A percentile compares a stretch with the other conserved stretches of the same genome.
phyloP scores from a whole-genome alignment of 371 early-diverging fungal genomes.

The Funneliformis caledonium region DNA sequence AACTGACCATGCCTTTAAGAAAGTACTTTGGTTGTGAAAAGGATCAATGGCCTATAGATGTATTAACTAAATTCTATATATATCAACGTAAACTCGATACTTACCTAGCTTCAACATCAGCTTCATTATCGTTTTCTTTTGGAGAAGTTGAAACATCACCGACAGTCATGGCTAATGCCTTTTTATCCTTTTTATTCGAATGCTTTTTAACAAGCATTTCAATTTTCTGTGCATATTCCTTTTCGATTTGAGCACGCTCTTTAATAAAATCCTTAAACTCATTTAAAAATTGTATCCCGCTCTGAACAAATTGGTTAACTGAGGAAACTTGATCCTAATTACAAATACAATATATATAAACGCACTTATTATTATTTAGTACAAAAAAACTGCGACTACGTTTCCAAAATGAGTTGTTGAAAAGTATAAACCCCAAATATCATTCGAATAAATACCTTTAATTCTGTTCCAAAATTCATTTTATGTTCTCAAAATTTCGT shows the following conservation, averaged over 20 bases:
- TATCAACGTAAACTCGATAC: conserved; percentile 16
- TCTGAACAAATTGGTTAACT: conserved; percentile 60
- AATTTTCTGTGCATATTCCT: conserved; percentile 76
- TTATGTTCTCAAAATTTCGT: background rate
- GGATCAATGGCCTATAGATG: background rate
- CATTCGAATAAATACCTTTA: conserved; percentile 10
- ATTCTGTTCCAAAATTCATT: conserved; percentile 37
- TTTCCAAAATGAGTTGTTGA: background rate
- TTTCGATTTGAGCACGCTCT: conserved; percentile 74
- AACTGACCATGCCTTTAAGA: conserved; percentile 61
- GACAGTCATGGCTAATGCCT: conserved; percentile 39
- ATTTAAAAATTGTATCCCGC: conserved; percentile 63
- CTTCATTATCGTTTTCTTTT: conserved; percentile 45
- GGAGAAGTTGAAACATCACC: conserved; percentile 45
- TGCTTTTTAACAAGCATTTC: conserved; percentile 72
- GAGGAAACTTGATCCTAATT: conserved; percentile 61
- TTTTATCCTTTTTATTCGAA: conserved; percentile 50
- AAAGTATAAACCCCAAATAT: background rate
- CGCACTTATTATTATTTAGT: background rate
- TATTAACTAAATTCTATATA: background rate
- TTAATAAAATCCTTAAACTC: conserved; percentile 78
- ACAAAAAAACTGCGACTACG: background rate
- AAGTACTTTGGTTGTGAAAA: conserved; percentile 47
- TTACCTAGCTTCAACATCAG: conserved; percentile 45
- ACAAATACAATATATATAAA: background rate